Conservation (phyloP, 179 eudicot genomes). For the Beta corolliflora region DNA sequence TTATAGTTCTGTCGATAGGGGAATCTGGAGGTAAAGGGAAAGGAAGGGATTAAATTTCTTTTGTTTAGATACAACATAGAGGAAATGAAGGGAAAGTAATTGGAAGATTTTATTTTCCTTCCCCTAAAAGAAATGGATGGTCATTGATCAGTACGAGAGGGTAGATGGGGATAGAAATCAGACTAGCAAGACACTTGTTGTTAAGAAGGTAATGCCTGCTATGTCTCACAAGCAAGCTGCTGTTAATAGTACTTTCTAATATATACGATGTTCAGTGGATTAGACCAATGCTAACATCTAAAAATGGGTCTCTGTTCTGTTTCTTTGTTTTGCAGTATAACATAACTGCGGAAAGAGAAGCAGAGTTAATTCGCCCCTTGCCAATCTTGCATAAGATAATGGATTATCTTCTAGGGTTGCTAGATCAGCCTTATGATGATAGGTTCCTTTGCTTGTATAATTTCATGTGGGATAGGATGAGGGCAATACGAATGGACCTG, state of each 20-base stretch:
- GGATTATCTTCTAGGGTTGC: conserved; percentile 80
- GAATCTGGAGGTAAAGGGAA: no score
- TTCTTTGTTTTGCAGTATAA: conserved; percentile 62
- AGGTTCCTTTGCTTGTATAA: conserved; percentile 85
- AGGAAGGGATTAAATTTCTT: no score
- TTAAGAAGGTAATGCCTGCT: conserved; percentile 72
- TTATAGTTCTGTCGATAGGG: not conserved
- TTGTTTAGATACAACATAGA: no score
- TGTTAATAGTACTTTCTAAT: not conserved
- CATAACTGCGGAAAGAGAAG: conserved; percentile 99
- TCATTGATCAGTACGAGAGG: conserved; percentile 88
- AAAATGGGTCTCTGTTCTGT: conserved; percentile 5
- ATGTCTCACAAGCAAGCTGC: conserved; percentile 4
- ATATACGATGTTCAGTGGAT: conserved; percentile 4
- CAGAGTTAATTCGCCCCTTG: conserved; percentile 88
- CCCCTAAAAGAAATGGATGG: no score
- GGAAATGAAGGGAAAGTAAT: no score
- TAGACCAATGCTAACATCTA: conserved; percentile 17
- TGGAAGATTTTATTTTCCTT: no score
- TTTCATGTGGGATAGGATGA: conserved; percentile 99
- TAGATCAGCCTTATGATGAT: conserved; percentile 80
- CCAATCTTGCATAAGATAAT: conserved; percentile 84
- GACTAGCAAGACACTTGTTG: conserved; percentile 71
- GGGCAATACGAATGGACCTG: conserved; percentile 97
- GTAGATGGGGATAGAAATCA: conserved; percentile 94